Percentiles rank a stretch among this genome's conserved stretches.
Evolutionary conservation across 2,329 filamentous ascomycete species (phyloP).

Genomic region (Ceratocystis cubensis): DNA sequence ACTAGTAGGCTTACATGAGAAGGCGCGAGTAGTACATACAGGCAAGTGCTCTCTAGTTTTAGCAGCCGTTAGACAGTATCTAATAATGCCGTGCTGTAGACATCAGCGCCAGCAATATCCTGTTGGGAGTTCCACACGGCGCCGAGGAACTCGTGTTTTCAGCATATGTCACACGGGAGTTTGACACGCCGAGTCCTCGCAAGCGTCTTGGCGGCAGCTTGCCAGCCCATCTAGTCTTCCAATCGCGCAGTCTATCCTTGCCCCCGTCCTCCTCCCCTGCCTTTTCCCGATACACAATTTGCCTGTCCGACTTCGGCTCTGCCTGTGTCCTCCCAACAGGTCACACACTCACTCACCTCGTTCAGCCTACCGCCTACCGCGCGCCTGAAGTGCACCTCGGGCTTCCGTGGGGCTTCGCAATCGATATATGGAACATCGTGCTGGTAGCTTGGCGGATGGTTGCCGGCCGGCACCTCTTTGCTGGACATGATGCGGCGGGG

Average conservation of each 20-base stretch:
- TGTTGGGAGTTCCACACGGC: not conserved
- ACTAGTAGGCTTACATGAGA: not conserved
- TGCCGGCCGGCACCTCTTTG: not conserved
- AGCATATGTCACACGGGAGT: not conserved
- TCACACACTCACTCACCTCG: slow-evolving; percentile 16
- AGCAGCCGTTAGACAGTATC: not conserved
- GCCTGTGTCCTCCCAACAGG: not conserved
- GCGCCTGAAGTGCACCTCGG: slow-evolving; percentile 31
- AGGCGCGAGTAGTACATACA: not conserved
- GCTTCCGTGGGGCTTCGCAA: slow-evolving; percentile 28
- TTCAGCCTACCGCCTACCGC: slow-evolving; percentile 28
- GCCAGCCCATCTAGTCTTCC: not conserved
- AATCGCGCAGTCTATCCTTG: not conserved
- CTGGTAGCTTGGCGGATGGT: slow-evolving; percentile 26
- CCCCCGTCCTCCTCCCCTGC: not conserved
- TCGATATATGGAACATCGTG: slow-evolving; percentile 30
- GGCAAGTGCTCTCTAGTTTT: not conserved
- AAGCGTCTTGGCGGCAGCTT: not conserved
- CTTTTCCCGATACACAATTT: not conserved
- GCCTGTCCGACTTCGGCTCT: not conserved
- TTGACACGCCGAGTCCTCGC: not conserved
- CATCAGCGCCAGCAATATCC: slow-evolving; percentile 7
- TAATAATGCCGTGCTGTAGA: not conserved
- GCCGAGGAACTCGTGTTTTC: not conserved
- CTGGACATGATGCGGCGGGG: not conserved